phyloP scores from a whole-genome alignment of 768 basidiomycete species.

The Hygrophorus pudorinus region DNA sequence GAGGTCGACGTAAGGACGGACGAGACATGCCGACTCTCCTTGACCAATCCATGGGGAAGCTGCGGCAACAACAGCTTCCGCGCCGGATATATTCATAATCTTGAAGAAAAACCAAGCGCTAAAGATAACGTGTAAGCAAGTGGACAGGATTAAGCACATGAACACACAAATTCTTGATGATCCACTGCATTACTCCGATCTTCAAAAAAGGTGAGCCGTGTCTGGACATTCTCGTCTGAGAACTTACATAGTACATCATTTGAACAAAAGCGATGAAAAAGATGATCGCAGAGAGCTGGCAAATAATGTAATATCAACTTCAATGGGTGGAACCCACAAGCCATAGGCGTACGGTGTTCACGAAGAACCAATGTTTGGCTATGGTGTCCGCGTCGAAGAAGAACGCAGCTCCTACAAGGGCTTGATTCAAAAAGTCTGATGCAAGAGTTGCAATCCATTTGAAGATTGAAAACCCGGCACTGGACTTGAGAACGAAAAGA shows the following conservation, averaged over 20 bases:
- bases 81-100: slow-evolving; percentile 85
- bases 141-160: not conserved
- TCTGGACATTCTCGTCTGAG: not conserved
- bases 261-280: slow-evolving; percentile 93
- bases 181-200: slow-evolving; percentile 84
- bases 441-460: slow-evolving; percentile 74
- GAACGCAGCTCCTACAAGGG: slow-evolving; percentile 62
- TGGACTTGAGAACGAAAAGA: slow-evolving; percentile 79
- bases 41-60: slow-evolving; percentile 92
- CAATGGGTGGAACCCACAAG: slow-evolving; percentile 1
- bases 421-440: slow-evolving; percentile 66
- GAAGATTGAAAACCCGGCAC: slow-evolving; percentile 78
- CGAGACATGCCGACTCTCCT: slow-evolving; percentile 80
- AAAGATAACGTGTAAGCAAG: not conserved
- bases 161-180: slow-evolving; percentile 72
- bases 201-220: not conserved
- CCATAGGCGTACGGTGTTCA: slow-evolving; percentile 48
- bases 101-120: slow-evolving; percentile 94
- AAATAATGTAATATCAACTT: slow-evolving; percentile 2
- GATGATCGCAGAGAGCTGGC: slow-evolving; percentile 66
- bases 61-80: slow-evolving; percentile 87
- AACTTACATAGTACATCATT: slow-evolving; percentile 64
- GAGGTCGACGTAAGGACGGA: slow-evolving; percentile 71
- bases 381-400: slow-evolving; percentile 69
- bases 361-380: slow-evolving; percentile 74